Evolutionary conservation across 2,329 filamentous ascomycete species (phyloP).

Genomic region (Trichoderma breve): DNA sequence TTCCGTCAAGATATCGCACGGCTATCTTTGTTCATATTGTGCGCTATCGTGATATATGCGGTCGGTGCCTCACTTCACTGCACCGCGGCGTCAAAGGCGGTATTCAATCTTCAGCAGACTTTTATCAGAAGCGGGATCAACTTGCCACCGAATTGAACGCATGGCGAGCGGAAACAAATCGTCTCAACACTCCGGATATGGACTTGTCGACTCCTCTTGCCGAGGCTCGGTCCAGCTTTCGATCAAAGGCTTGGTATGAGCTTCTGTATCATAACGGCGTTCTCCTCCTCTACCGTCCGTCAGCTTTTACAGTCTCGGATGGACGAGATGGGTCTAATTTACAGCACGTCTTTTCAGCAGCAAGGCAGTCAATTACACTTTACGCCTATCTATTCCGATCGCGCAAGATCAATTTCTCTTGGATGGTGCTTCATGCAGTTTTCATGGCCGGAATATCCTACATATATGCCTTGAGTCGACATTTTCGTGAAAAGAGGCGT

Average conservation of each 20-base stretch:
- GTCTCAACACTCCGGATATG: conserved; percentile 27
- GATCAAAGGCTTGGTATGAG: conserved; percentile 42
- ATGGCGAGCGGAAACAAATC: conserved; percentile 32
- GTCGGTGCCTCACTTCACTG: conserved; percentile 36
- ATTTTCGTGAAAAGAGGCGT: not conserved
- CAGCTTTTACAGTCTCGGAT: conserved; percentile 28
- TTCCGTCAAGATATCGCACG: conserved; percentile 29
- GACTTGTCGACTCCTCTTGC: conserved; percentile 12
- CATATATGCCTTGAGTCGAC: conserved; percentile 39
- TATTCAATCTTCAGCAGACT: not conserved
- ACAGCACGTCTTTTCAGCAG: conserved; percentile 40
- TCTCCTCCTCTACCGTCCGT: conserved; percentile 43
- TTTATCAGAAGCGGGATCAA: conserved; percentile 22
- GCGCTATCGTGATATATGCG: conserved; percentile 41
- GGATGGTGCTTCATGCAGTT: conserved; percentile 48
- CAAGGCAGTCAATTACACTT: conserved; percentile 40
- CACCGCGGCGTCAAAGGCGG: conserved; percentile 31
- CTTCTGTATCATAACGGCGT: conserved; percentile 43
- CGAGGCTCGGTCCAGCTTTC: conserved; percentile 38
- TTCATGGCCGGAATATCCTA: conserved; percentile 47
- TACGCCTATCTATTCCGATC: conserved; percentile 46
- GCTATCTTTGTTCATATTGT: conserved; percentile 41
- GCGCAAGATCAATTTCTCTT: conserved; percentile 47
- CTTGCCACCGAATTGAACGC: conserved; percentile 33
- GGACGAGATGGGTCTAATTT: conserved; percentile 29